Evolutionary conservation across 192 early-diverging fungal species (phyloP).

Genomic region (Jimgerdemannia lactiflua): DNA sequence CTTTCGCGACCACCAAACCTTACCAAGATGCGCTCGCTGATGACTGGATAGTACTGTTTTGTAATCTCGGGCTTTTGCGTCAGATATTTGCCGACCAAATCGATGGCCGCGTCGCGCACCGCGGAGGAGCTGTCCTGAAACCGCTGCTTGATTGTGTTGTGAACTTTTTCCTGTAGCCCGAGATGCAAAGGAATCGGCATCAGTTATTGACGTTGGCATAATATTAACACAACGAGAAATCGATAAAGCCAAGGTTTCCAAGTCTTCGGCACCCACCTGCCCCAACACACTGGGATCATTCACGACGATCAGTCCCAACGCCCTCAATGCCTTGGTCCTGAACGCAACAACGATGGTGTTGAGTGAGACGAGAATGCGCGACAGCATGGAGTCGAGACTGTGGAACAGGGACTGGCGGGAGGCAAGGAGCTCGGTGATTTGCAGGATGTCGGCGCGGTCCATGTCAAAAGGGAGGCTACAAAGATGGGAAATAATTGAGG

Average conservation of each 20-base stretch:
- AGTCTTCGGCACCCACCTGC: slow-evolving; percentile 28
- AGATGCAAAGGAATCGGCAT: background rate
- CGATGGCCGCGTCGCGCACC: slow-evolving; percentile 91
- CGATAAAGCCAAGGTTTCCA: background rate
- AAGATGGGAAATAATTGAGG: too few species aligned
- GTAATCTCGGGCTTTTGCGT: slow-evolving; percentile 62
- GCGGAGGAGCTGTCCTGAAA: slow-evolving; percentile 79
- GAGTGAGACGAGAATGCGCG: slow-evolving; percentile 59
- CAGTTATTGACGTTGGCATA: background rate
- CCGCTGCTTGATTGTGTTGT: slow-evolving; percentile 66
- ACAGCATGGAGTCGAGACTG: slow-evolving; percentile 69
- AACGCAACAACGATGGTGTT: slow-evolving; percentile 65
- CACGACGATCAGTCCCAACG: slow-evolving; percentile 72
- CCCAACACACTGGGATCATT: slow-evolving; percentile 65
- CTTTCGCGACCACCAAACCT: background rate
- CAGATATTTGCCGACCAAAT: slow-evolving; percentile 82
- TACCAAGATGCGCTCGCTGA: slow-evolving; percentile 78
- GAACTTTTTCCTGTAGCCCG: slow-evolving; percentile 47
- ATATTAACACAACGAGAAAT: background rate
- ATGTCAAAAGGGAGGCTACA: slow-evolving; percentile 1
- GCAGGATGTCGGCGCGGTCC: slow-evolving; percentile 19
- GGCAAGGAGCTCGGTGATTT: slow-evolving; percentile 39
- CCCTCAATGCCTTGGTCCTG: slow-evolving; percentile 74
- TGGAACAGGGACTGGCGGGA: slow-evolving; percentile 57
- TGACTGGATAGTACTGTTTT: slow-evolving; percentile 72